phyloP scores from a whole-genome alignment of 257 asterid species.

The Ilex asprella region DNA sequence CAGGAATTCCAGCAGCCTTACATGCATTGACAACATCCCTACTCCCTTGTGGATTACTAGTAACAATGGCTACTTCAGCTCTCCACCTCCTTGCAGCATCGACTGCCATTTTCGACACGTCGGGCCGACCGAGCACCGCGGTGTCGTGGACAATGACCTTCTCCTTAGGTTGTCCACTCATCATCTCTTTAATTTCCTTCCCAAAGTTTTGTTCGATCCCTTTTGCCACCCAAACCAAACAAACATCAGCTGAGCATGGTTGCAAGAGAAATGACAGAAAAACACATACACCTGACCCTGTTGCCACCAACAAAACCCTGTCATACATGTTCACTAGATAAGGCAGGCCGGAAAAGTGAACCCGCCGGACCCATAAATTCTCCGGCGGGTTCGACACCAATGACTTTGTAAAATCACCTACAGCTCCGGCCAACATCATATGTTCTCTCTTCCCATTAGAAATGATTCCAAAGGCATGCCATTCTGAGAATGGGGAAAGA shows the following conservation, averaged over 20 bases:
- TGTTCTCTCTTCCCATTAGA: constrained; percentile 53
- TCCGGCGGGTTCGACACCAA: constrained; percentile 42
- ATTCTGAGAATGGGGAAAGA: constrained; percentile 69
- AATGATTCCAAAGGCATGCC: constrained; percentile 80
- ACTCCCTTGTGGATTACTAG: constrained; percentile 72
- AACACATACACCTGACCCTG: constrained; percentile 71
- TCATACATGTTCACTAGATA: constrained; percentile 59
- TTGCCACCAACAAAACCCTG: constrained; percentile 55
- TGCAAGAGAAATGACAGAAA: constrained; percentile 63
- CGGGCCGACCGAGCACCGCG: constrained; percentile 56
- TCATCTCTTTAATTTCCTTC: constrained; percentile 39
- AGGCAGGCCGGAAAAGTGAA: constrained; percentile 68
- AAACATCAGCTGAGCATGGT: constrained; percentile 46
- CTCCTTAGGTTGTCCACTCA: constrained; percentile 43
- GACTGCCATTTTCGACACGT: constrained; percentile 49
- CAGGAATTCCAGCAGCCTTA: constrained; percentile 51
- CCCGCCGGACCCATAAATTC: constrained; percentile 61
- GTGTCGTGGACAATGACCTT: constrained; percentile 61
- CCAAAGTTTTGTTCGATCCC: constrained; percentile 64
- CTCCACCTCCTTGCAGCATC: constrained; percentile 40
- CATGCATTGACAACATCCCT: constrained; percentile 58
- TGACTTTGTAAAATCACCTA: constrained; percentile 63
- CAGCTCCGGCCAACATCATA: constrained; percentile 80
- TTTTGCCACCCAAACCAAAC: constrained; percentile 66
- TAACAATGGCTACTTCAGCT: constrained; percentile 67